These are phyloP conservation scores for Candida succiphila DNA, from an alignment of 805 yeast genomes.

Conservation along the genomic window DNA sequence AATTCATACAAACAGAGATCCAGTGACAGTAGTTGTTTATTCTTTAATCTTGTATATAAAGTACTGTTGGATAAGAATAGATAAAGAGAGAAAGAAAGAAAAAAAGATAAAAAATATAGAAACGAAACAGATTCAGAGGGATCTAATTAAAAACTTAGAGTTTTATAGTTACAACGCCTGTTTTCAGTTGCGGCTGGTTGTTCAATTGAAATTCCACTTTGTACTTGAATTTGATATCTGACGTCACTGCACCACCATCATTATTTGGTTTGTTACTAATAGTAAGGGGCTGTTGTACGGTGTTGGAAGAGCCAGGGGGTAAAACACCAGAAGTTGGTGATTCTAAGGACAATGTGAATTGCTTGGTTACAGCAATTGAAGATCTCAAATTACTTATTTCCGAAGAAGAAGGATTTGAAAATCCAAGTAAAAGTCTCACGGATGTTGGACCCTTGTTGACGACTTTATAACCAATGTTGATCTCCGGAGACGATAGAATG, in stretches of 20 bases:
- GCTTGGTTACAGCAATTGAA: constrained; percentile 24
- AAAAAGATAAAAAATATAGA: not conserved
- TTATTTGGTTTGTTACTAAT: no score
- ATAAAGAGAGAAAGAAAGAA: not conserved
- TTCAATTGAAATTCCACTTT: constrained; percentile 54
- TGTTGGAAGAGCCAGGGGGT: no score
- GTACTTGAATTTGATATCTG: no score
- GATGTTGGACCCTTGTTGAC: constrained; percentile 10
- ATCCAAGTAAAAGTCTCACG: constrained; percentile 16
- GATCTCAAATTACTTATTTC: constrained; percentile 39
- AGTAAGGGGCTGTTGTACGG: no score
- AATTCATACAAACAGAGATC: no score
- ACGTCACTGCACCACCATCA: no score
- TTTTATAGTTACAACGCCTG: no score
- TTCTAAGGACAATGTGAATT: constrained; percentile 16
- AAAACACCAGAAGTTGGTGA: no score
- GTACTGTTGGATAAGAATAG: not conserved
- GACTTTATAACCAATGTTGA: constrained; percentile 17
- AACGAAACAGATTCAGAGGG: not conserved
- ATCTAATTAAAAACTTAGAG: no score
- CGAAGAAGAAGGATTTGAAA: constrained; percentile 32
- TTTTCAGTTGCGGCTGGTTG: no score
- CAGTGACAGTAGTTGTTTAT: no score
- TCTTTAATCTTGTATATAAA: not conserved
- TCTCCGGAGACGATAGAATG: constrained; percentile 6